These are phyloP conservation scores for Vigna hirtella DNA, from an alignment of 306 rosid genomes.

Conservation along the genomic window DNA sequence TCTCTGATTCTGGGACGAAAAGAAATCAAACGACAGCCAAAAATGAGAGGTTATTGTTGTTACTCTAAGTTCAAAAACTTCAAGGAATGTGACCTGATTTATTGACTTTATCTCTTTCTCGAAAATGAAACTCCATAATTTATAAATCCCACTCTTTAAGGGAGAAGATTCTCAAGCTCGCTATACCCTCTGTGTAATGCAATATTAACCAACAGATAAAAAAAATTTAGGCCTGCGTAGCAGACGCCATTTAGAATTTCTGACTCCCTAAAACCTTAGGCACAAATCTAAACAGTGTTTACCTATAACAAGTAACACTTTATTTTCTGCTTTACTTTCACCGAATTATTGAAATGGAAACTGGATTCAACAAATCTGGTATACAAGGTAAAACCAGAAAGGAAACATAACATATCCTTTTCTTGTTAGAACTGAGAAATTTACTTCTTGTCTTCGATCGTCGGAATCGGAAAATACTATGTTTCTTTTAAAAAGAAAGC, in stretches of 20 bases:
- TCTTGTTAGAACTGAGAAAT: background rate
- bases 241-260: conserved; percentile 33
- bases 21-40: conserved; percentile 8
- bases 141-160: conserved; percentile 39
- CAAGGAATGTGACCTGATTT: background rate
- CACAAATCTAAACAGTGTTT: conserved; percentile 9
- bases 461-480: conserved; percentile 11
- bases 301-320: conserved; percentile 29
- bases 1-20: conserved; percentile 22
- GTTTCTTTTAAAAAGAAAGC: conserved; percentile 19
- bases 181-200: background rate
- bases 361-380: background rate
- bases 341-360: background rate
- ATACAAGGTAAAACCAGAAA: conserved; percentile 41
- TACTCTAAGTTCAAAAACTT: background rate
- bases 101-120: conserved; percentile 4
- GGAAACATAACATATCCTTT: conserved; percentile 39
- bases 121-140: background rate
- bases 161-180: conserved; percentile 39
- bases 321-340: conserved; percentile 12
- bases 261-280: conserved; percentile 41
- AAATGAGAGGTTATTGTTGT: background rate
- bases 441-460: background rate
- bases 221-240: conserved; percentile 30
- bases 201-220: conserved; percentile 6